These are phyloP conservation scores for Sambucus nigra DNA, from an alignment of 129 eudicot species.

Conservation along the genomic window DNA sequence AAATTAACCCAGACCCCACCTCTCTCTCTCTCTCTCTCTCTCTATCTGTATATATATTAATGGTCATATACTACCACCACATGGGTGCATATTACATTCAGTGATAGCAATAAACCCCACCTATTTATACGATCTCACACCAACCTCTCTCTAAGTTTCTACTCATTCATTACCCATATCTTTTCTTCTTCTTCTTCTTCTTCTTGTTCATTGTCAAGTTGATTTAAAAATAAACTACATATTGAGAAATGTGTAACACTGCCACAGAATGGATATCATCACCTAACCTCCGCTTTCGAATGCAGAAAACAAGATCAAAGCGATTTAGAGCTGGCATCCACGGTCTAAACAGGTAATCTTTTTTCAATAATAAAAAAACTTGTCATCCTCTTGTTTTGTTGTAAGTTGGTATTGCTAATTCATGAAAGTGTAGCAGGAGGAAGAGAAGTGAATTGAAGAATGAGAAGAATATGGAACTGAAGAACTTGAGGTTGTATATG, in stretches of 20 bases:
- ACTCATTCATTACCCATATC: neutral
- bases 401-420: neutral
- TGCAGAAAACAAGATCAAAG: conserved; percentile 26
- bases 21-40: no score
- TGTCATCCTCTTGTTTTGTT: neutral
- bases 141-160: conserved; percentile 2
- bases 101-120: neutral
- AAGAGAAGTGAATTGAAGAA: conserved; percentile 25
- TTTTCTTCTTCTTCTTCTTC: neutral
- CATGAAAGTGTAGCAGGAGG: conserved; percentile 10
- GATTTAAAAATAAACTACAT: neutral
- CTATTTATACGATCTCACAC: conserved; percentile 20
- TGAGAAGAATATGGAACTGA: conserved; percentile 38
- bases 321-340: conserved; percentile 29
- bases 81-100: conserved; percentile 2
- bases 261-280: conserved; percentile 30
- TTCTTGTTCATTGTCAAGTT: conserved; percentile 1
- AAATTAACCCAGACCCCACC: conserved; percentile 12
- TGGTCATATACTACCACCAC: conserved; percentile 4
- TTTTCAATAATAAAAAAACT: neutral
- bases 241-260: conserved; percentile 23
- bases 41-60: no score
- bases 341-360: conserved; percentile 32
- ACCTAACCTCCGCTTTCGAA: conserved; percentile 10
- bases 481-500: conserved; percentile 76